Evolutionary conservation across 2,329 filamentous ascomycete species (phyloP).

Genomic region (Apiospora aurea): DNA sequence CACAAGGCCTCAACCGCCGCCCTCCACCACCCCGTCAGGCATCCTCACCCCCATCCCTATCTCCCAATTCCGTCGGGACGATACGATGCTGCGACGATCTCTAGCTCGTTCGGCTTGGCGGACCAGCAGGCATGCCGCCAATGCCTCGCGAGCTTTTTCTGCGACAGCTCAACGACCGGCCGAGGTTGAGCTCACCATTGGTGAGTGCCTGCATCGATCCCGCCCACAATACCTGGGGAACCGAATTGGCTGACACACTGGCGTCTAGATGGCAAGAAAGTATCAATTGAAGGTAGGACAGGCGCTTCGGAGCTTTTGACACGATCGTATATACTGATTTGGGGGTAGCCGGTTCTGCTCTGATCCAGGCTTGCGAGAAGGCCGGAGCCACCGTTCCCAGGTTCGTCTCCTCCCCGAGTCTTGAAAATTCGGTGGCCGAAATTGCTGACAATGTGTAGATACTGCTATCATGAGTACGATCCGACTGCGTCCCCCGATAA

Average conservation of each 20-base stretch:
- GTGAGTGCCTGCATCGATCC: constrained; percentile 57
- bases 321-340: constrained; percentile 44
- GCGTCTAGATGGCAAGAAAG: constrained; percentile 89
- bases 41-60: constrained; percentile 45
- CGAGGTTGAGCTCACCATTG: constrained; percentile 96
- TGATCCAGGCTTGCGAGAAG: constrained; percentile 99
- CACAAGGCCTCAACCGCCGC: constrained; percentile 36
- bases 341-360: constrained; percentile 83
- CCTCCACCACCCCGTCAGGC: constrained; percentile 31
- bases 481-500: constrained; percentile 36
- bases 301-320: constrained; percentile 24
- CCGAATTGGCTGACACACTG: constrained; percentile 33
- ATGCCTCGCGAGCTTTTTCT: constrained; percentile 79
- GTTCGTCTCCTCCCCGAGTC: constrained; percentile 52
- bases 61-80: constrained; percentile 60
- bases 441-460: constrained; percentile 63
- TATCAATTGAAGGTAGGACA: constrained; percentile 89
- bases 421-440: constrained; percentile 34
- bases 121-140: constrained; percentile 64
- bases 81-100: constrained; percentile 73
- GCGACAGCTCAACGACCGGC: constrained; percentile 79
- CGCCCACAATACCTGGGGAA: constrained; percentile 36
- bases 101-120: constrained; percentile 73
- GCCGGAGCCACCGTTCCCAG: constrained; percentile 88
- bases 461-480: constrained; percentile 96